These are phyloP conservation scores for Dioscorea zingiberensis DNA, from an alignment of 106 monocot species.

Conservation along the genomic window DNA sequence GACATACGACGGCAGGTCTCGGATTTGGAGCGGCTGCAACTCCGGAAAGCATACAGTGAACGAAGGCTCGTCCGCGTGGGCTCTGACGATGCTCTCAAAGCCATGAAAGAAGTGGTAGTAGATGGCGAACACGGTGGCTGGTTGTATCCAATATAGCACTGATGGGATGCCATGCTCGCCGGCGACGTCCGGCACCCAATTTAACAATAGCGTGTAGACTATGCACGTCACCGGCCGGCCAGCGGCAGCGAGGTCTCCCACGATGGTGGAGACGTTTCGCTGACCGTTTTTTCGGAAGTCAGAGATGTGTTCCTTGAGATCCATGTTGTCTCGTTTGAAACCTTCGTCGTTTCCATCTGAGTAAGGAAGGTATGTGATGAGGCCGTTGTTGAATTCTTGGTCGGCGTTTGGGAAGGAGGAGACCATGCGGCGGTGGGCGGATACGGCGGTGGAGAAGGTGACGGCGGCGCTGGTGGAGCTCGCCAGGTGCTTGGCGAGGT, in stretches of 20 bases:
- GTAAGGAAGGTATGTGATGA: constrained; percentile 35
- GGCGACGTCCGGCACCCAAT: constrained; percentile 42
- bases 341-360: constrained; percentile 62
- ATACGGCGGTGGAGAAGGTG: constrained; percentile 27
- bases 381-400: constrained; percentile 10
- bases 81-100: constrained; percentile 12
- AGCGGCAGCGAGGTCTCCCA: constrained; percentile 11
- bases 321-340: not conserved
- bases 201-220: constrained; percentile 32
- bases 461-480: constrained; percentile 14
- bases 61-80: not conserved
- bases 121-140: constrained; percentile 48
- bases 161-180: constrained; percentile 21
- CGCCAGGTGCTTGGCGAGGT: constrained; percentile 33
- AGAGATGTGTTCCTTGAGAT: constrained; percentile 2
- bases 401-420: not conserved
- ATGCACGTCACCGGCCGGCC: constrained; percentile 35
- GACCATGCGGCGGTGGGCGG: constrained; percentile 22
- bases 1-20: constrained; percentile 38
- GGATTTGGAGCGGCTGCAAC: constrained; percentile 14
- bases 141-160: constrained; percentile 56
- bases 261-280: constrained; percentile 14
- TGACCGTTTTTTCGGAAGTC: constrained; percentile 4
- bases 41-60: constrained; percentile 16
- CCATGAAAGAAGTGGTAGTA: constrained; percentile 62